Percentiles rank a stretch among this genome's conserved stretches.
phyloP scores from a whole-genome alignment of 139 green algal genomes.

The Mesostigma viride region DNA sequence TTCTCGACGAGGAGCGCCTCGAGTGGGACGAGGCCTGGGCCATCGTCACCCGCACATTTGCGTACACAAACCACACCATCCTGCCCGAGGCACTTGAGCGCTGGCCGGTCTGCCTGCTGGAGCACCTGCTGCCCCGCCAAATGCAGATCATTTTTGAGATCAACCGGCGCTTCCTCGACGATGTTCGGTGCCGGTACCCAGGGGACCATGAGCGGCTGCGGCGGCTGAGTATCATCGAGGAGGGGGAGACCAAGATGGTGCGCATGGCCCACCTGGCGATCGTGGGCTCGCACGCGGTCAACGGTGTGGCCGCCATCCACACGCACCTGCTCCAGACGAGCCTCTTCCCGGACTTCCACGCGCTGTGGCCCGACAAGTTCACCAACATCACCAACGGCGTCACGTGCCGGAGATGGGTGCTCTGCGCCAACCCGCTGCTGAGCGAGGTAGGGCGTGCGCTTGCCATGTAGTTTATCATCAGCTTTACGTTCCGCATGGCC shows the following conservation, averaged over 20 bases:
- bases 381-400: slow-evolving; percentile 98
- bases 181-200: slow-evolving; percentile 35
- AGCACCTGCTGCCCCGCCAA: slow-evolving; percentile 67
- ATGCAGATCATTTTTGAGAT: slow-evolving; percentile 99
- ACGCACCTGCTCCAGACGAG: slow-evolving; percentile 74
- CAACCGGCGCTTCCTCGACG: slow-evolving; percentile 86
- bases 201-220: slow-evolving; percentile 75
- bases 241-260: slow-evolving; percentile 65
- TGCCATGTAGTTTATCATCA: background rate
- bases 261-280: slow-evolving; percentile 93
- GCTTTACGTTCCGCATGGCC: too few relatives aligned
- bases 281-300: slow-evolving; percentile 72
- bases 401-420: slow-evolving; percentile 73
- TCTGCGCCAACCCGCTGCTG: slow-evolving; percentile 33
- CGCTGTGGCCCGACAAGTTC: slow-evolving; percentile 71
- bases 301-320: slow-evolving; percentile 95
- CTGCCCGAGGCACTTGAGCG: slow-evolving; percentile 93
- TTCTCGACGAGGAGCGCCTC: slow-evolving; percentile 89
- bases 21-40: slow-evolving; percentile 88
- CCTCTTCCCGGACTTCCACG: slow-evolving; percentile 54
- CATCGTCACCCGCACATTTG: slow-evolving; percentile 51
- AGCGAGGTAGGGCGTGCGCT: slow-evolving; percentile 41
- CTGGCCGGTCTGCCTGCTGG: slow-evolving; percentile 36
- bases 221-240: slow-evolving; percentile 92
- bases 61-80: slow-evolving; percentile 84